These are phyloP conservation scores for Apiotrichum gamsii DNA, from an alignment of 1,284 basidiomycete species.

Conservation along the genomic window DNA sequence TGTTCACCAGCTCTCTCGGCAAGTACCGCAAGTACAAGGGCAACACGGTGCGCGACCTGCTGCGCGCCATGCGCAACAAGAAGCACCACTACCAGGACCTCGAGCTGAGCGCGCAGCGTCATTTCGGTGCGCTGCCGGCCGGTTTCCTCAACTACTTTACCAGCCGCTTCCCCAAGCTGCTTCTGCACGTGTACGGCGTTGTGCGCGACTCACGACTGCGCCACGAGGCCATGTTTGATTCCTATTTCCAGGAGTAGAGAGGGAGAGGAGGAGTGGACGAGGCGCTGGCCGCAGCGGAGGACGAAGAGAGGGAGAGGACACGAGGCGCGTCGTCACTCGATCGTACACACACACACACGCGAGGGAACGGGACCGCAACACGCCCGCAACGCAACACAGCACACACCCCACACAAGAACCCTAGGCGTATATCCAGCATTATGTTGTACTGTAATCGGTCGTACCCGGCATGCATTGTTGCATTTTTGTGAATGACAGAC, in stretches of 20 bases:
- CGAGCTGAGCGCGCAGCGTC: conserved; percentile 78
- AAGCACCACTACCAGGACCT: conserved; percentile 94
- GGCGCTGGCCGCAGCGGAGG: too few relatives aligned
- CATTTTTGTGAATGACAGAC: background rate
- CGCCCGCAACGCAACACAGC: too few relatives aligned
- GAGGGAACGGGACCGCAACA: too few relatives aligned
- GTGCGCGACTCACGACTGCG: conserved; percentile 60
- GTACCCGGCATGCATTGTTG: conserved; percentile 3
- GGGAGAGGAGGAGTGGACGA: background rate
- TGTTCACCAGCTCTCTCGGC: conserved; percentile 87
- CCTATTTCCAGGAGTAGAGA: conserved; percentile 55
- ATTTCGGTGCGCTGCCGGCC: conserved; percentile 81
- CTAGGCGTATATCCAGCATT: too few relatives aligned
- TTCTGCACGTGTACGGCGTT: conserved; percentile 84
- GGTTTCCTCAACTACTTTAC: conserved; percentile 93
- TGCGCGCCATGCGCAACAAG: conserved; percentile 94
- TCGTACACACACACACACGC: too few relatives aligned
- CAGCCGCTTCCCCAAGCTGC: conserved; percentile 77
- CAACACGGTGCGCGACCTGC: conserved; percentile 77
- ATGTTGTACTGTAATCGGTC: conserved; percentile 1
- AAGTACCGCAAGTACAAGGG: conserved; percentile 97
- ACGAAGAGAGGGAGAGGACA: too few relatives aligned
- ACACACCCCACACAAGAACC: too few relatives aligned
- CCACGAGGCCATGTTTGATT: conserved; percentile 75
- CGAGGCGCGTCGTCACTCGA: too few relatives aligned